A percentile compares a stretch with the other conserved stretches of the same genome.
Evolutionary conservation across 2,329 filamentous ascomycete species (phyloP).

Genomic region (Beauveria pseudobassiana): DNA sequence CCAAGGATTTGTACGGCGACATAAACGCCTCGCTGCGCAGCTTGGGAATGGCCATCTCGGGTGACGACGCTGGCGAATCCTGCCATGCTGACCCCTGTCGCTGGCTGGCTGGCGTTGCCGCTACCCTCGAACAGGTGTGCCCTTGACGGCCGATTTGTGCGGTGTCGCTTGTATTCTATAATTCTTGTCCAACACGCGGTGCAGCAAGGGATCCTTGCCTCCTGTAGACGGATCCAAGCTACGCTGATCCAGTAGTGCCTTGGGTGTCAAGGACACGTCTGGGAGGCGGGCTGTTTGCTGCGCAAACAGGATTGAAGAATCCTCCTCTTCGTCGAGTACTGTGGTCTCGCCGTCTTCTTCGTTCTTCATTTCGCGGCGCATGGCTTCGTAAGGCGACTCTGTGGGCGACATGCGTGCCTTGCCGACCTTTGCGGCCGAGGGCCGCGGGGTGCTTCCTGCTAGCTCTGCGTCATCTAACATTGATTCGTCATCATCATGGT

Average conservation of each 20-base stretch:
- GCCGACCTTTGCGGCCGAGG: conserved; percentile 42
- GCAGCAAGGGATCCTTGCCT: conserved; percentile 69
- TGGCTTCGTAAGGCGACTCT: conserved; percentile 67
- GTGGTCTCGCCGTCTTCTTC: conserved; percentile 30
- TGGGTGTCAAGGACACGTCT: conserved; percentile 56
- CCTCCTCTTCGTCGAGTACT: conserved; percentile 29
- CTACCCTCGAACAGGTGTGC: conserved; percentile 39
- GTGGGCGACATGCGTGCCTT: conserved; percentile 54
- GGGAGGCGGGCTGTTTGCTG: conserved; percentile 49
- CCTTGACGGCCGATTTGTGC: conserved; percentile 45
- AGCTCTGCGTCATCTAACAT: conserved; percentile 58
- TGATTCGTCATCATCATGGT: conserved; percentile 46
- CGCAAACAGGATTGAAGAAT: conserved; percentile 42
- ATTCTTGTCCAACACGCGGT: conserved; percentile 89
- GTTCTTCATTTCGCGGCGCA: conserved; percentile 58
- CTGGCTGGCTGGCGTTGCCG: conserved; percentile 10
- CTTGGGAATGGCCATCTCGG: conserved; percentile 73
- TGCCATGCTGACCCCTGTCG: conserved; percentile 35
- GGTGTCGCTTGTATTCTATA: conserved; percentile 92
- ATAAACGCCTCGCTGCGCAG: conserved; percentile 75
- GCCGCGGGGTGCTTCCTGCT: conserved; percentile 61
- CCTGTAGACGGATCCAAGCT: conserved; percentile 27
- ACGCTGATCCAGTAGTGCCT: conserved; percentile 31
- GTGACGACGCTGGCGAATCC: conserved; percentile 61
- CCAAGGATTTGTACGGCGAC: conserved; percentile 7